Conservation (phyloP, 2,329 filamentous ascomycete species). For the Phialocephala sp. region DNA sequence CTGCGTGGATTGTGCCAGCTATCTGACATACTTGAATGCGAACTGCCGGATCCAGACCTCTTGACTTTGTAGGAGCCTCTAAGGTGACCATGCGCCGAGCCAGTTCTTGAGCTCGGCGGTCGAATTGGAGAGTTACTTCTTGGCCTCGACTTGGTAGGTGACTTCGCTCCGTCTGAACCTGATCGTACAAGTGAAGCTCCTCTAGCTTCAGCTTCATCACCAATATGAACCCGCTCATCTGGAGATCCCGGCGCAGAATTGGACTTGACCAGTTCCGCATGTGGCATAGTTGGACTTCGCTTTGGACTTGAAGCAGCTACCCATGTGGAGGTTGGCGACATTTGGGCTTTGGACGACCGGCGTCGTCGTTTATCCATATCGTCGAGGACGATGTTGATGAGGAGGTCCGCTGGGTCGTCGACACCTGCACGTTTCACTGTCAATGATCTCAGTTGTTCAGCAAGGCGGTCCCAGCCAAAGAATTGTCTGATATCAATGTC, state of each 20-base stretch:
- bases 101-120: constrained; percentile 75
- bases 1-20: constrained; percentile 67
- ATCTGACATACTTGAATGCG: constrained; percentile 77
- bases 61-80: constrained; percentile 74
- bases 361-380: constrained; percentile 93
- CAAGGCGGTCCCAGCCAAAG: constrained; percentile 93
- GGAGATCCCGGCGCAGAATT: constrained; percentile 62
- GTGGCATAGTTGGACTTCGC: constrained; percentile 66
- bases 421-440: constrained; percentile 86
- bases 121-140: constrained; percentile 83
- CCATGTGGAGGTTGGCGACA: constrained; percentile 78
- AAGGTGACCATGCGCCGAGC: constrained; percentile 60
- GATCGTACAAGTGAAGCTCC: constrained; percentile 38
- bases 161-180: constrained; percentile 41
- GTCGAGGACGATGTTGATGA: constrained; percentile 92
- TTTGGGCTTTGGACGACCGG: constrained; percentile 83
- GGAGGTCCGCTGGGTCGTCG: constrained; percentile 87
- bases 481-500: constrained; percentile 97
- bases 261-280: constrained; percentile 71
- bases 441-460: constrained; percentile 88
- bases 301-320: constrained; percentile 60
- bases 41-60: constrained; percentile 90
- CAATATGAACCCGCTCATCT: constrained; percentile 43
- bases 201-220: constrained; percentile 34
- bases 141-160: constrained; percentile 52